A percentile compares a stretch with the other conserved stretches of the same genome.
Evolutionary conservation across 2,329 filamentous ascomycete species (phyloP).

Genomic region (Metarhizium sp.): DNA sequence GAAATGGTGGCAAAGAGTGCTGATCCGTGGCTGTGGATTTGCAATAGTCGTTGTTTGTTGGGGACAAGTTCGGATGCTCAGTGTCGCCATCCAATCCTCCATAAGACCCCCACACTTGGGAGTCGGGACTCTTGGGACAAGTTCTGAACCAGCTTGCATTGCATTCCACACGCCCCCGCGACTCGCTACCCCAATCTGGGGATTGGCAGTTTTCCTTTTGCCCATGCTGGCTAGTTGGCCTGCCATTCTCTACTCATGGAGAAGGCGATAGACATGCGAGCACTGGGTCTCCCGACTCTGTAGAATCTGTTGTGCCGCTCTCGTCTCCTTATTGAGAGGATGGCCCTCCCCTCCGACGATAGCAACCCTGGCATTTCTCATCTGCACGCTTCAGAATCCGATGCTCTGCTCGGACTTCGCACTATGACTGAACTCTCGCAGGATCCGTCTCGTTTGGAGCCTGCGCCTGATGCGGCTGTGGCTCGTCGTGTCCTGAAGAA

Average conservation of each 20-base stretch:
- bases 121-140: no score
- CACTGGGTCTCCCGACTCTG: background rate
- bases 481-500: conserved; percentile 37
- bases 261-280: background rate
- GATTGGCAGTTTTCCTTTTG: no score
- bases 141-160: no score
- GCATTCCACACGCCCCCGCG: no score
- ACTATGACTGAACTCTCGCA: background rate
- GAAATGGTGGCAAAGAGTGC: no score
- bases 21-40: no score
- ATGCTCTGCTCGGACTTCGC: background rate
- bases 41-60: no score
- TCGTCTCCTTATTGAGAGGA: background rate
- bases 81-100: no score
- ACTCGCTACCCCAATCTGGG: no score
- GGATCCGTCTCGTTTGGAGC: conserved; percentile 25
- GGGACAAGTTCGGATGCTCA: no score
- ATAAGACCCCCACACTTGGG: no score
- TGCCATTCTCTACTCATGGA: background rate
- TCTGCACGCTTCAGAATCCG: background rate
- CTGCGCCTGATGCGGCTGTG: conserved; percentile 10
- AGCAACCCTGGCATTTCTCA: background rate
- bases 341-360: background rate
- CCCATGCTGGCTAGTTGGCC: no score
- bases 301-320: background rate